Evolutionary conservation across 768 basidiomycete genomes (phyloP).

Genomic region (Pleurotus eryngii): DNA sequence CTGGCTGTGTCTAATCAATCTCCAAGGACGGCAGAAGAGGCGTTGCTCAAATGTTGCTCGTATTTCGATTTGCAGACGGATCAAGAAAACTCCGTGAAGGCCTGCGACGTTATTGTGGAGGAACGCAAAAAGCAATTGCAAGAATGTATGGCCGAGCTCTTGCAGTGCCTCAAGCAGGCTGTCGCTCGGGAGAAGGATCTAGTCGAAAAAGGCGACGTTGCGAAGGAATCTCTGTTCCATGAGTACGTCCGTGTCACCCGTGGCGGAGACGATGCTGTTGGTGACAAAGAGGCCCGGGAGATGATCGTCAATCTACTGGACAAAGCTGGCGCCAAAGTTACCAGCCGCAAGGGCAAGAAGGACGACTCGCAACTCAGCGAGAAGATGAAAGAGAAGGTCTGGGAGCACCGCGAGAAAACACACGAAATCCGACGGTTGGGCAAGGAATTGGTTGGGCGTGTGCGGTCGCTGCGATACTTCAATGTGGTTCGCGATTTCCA

Average conservation of each 20-base stretch:
- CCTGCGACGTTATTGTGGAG: constrained; percentile 87
- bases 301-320: constrained; percentile 57
- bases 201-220: constrained; percentile 45
- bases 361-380: constrained; percentile 53
- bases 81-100: constrained; percentile 79
- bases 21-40: constrained; percentile 81
- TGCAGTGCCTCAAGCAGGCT: constrained; percentile 60
- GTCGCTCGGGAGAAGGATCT: constrained; percentile 68
- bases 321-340: neutral
- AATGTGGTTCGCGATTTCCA: constrained; percentile 88
- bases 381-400: constrained; percentile 58
- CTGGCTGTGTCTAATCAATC: neutral
- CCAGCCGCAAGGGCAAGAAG: constrained; percentile 41
- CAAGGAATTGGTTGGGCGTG: constrained; percentile 87
- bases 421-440: constrained; percentile 81
- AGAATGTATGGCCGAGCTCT: constrained; percentile 73
- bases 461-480: constrained; percentile 90
- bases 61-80: constrained; percentile 83
- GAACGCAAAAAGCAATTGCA: constrained; percentile 79
- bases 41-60: constrained; percentile 90
- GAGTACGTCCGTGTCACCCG: constrained; percentile 71
- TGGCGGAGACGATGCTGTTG: constrained; percentile 54
- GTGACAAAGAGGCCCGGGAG: constrained; percentile 73
- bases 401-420: constrained; percentile 84
- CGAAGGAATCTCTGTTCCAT: constrained; percentile 68